Base-by-base conservation (phyloP, 768 basidiomycete genomes). In the Tulasnella sp. region DNA sequence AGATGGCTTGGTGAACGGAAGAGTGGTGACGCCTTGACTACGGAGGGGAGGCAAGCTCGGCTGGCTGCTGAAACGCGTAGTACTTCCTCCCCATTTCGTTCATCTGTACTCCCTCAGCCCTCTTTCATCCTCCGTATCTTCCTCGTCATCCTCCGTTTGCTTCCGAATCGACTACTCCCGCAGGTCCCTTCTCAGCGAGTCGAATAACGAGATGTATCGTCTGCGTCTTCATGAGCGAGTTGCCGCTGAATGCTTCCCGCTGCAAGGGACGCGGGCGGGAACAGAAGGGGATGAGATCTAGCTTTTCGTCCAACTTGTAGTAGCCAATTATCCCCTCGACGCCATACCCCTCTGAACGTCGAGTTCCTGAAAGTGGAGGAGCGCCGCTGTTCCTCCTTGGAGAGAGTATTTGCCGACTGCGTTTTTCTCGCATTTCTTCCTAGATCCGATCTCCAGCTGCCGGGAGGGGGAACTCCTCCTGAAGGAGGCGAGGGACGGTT, bases 401-500 rank as follows among this genome's bases (percentile, higher is more conserved):
- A n/a, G 7, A 75, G 40, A 12, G n/a, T 46, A 21, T 12, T 24
- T 39, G 21, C 44, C 31, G 34, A 76, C 75, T 12, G 46, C 75
- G 48, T n/a, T 62, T 52, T n/a, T 3, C 48, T 16, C 38, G 39
- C 68, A 84, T 83, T 42, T 85, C 83, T n/a, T 62, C 68, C 77
- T 80, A 8, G 76, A 87, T 74, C 75, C 74, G 71, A 27, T 80
- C 82, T 3, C 79, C 82, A 9, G 84, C 86, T 0, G n/a, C 83
- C 82, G 9, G 86, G 82, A 27, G n/a, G n/a, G 85, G 83, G 75
- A 97, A 85, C 81, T 88, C 91, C 39, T 86, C 86, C 0, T 86
- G 86, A 82, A 98, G 96, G 86, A 94, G 90, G 8, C 86, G 84
- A 27, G 91, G 87, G 81, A 97, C 91, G 77, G 88, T 90, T 2